Conservation (phyloP, 2,329 filamentous ascomycete species). For the Aureobasidium sp. region DNA sequence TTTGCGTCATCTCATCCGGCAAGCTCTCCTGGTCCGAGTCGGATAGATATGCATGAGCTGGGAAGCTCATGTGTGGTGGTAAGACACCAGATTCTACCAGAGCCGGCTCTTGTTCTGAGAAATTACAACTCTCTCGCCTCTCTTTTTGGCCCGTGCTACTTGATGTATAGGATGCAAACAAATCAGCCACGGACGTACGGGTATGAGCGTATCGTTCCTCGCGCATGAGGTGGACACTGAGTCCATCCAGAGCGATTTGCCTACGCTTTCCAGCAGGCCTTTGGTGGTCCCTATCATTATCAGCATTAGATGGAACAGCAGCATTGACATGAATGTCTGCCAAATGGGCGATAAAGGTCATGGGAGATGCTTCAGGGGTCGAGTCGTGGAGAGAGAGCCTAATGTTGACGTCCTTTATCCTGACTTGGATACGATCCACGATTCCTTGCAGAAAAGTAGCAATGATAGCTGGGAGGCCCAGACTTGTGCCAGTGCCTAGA, state of each 20-base stretch:
- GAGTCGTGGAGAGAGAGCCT: constrained; percentile 26
- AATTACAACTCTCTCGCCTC: not conserved
- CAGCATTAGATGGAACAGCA: not conserved
- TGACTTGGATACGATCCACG: constrained; percentile 60
- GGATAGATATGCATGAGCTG: not conserved
- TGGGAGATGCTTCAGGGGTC: not conserved
- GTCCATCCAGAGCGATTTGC: not conserved
- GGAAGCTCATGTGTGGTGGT: not conserved
- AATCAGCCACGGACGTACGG: not conserved
- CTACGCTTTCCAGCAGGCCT: not conserved
- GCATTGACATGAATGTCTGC: not conserved
- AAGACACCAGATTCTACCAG: constrained; percentile 2
- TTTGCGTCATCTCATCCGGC: not conserved
- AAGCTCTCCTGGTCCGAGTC: not conserved
- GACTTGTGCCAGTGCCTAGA: constrained; percentile 60
- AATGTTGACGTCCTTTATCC: constrained; percentile 56
- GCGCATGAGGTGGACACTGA: not conserved
- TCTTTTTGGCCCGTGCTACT: not conserved
- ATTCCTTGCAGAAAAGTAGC: constrained; percentile 66
- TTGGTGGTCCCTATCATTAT: not conserved
- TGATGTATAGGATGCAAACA: not conserved
- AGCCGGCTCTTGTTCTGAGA: not conserved
- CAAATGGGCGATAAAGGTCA: not conserved
- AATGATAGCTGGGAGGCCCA: constrained; percentile 62
- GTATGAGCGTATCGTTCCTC: not conserved